Evolutionary conservation across 73 alveolate genomes (phyloP).

Genomic region (Paramecium primaurelia): DNA sequence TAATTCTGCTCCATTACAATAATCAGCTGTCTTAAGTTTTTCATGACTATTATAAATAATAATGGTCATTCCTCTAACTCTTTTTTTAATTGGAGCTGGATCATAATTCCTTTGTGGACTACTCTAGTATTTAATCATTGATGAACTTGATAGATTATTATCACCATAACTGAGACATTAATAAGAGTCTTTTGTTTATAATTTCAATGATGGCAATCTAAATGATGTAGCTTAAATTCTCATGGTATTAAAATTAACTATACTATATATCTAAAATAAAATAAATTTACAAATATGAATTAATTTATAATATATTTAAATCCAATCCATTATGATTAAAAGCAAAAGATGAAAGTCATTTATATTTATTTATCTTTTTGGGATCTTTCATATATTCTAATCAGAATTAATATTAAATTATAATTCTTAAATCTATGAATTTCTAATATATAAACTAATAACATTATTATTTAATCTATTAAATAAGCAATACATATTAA

Average conservation of each 20-base stretch:
- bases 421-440: too few relatives aligned
- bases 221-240: slow-evolving; percentile 26
- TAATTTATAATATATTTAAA: not conserved
- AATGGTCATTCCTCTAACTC: slow-evolving; percentile 30
- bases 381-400: too few relatives aligned
- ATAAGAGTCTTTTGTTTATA: not conserved
- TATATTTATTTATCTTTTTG: too few relatives aligned
- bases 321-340: too few relatives aligned
- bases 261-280: not conserved
- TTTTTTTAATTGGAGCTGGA: slow-evolving; percentile 15
- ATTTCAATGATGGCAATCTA: slow-evolving; percentile 13
- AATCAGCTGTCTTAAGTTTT: slow-evolving; percentile 27
- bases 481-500: too few relatives aligned
- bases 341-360: too few relatives aligned
- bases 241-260: not conserved
- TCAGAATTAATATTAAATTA: too few relatives aligned
- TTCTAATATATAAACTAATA: too few relatives aligned
- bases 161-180: not conserved
- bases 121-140: slow-evolving; percentile 1
- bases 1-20: not conserved
- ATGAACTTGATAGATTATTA: not conserved
- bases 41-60: slow-evolving; percentile 33
- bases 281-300: not conserved
- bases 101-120: not conserved
- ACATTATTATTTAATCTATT: too few relatives aligned